Conservation (phyloP, 768 basidiomycete genomes). For the Podaxis sp. region DNA sequence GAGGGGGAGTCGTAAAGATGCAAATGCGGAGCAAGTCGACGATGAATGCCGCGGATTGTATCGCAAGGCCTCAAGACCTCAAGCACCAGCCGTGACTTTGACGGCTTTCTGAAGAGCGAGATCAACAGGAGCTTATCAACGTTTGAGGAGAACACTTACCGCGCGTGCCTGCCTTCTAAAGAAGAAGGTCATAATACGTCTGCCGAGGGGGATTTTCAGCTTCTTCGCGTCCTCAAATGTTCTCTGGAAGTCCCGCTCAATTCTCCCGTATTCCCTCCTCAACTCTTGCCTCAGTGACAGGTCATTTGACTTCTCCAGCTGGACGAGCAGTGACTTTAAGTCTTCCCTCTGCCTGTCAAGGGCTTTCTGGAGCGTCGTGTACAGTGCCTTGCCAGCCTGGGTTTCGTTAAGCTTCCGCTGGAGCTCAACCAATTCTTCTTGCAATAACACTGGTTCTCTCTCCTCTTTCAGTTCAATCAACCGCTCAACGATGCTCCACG, state of each 20-base stretch:
- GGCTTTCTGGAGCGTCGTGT: constrained; percentile 21
- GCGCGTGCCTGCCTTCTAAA: too few relatives aligned
- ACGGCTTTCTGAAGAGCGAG: too few relatives aligned
- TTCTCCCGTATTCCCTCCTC: not conserved
- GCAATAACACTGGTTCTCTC: constrained; percentile 19
- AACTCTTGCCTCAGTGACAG: not conserved
- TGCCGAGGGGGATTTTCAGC: too few relatives aligned
- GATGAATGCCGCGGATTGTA: too few relatives aligned
- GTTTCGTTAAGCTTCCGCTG: constrained; percentile 21
- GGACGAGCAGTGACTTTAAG: not conserved
- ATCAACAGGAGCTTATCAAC: too few relatives aligned
- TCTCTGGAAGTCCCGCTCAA: constrained; percentile 15
- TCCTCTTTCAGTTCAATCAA: constrained; percentile 15
- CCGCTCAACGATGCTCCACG: constrained; percentile 23
- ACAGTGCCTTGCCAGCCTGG: constrained; percentile 14
- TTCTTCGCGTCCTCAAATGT: constrained; percentile 8
- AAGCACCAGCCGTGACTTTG: too few relatives aligned
- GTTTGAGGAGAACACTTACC: too few relatives aligned
- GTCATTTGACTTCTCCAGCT: constrained; percentile 1
- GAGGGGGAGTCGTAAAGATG: too few relatives aligned
- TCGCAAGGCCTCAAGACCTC: too few relatives aligned
- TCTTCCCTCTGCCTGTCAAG: constrained; percentile 23
- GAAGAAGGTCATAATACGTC: too few relatives aligned
- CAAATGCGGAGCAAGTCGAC: too few relatives aligned
- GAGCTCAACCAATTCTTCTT: constrained; percentile 23